phyloP scores from a whole-genome alignment of 2,329 filamentous ascomycete species.

The Fusarium marasasianum region DNA sequence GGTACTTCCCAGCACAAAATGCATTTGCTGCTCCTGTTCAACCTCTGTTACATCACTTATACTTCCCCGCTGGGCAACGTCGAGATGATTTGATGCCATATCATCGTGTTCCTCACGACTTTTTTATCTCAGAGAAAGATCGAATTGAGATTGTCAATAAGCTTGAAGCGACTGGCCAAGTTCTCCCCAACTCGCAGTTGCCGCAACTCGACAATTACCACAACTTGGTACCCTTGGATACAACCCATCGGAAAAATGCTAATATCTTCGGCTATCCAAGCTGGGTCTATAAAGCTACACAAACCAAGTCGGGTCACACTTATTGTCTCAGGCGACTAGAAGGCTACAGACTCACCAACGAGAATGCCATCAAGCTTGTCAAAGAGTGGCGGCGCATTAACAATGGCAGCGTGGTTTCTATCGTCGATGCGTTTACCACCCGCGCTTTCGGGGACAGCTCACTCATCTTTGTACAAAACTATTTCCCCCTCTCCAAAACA shows the following conservation, averaged over 20 bases:
- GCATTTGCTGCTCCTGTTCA: conserved; percentile 64
- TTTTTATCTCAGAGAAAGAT: conserved; percentile 88
- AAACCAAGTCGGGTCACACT: conserved; percentile 86
- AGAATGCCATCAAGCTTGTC: conserved; percentile 85
- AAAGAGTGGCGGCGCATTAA: conserved; percentile 89
- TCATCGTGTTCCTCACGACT: conserved; percentile 87
- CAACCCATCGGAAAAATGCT: conserved; percentile 79
- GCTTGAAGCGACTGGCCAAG: conserved; percentile 83
- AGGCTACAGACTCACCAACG: conserved; percentile 87
- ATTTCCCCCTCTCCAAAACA: conserved; percentile 90
- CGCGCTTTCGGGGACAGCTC: conserved; percentile 94
- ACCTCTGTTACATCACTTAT: conserved; percentile 89
- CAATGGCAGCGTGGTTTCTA: conserved; percentile 83
- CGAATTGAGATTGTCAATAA: conserved; percentile 92
- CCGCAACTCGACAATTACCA: conserved; percentile 89
- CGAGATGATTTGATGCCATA: conserved; percentile 84
- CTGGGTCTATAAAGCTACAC: conserved; percentile 95
- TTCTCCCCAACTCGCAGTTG: conserved; percentile 79
- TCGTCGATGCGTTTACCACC: conserved; percentile 94
- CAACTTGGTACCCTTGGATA: conserved; percentile 89
- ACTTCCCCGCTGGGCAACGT: conserved; percentile 86
- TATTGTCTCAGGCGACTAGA: conserved; percentile 89
- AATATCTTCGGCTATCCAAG: conserved; percentile 86
- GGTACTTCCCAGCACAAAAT: conserved; percentile 72
- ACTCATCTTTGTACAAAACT: conserved; percentile 92